Base-by-base conservation (phyloP, 2,329 filamentous ascomycete species). In the Scopulariopsis brevicaulis region DNA sequence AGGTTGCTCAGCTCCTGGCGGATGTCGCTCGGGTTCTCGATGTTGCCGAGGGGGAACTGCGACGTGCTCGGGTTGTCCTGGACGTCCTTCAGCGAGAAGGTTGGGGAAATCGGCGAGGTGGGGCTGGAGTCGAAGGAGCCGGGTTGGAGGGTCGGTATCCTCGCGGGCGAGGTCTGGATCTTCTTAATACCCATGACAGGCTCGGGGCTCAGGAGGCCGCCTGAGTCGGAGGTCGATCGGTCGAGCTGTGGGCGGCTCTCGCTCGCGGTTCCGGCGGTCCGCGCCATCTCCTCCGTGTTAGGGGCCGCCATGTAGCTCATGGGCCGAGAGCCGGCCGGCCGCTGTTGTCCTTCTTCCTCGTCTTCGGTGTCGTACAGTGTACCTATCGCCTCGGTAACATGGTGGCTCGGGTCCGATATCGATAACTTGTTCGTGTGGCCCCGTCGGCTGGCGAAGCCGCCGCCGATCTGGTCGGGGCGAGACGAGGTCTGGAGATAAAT, bases 341-440 rank as follows among this genome's bases (percentile, higher is more conserved):
- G 71, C 60, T 76, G 75, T 18, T 72, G 82, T 63, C 83, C 80
- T 2, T 73, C 82, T 64, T 82, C 79, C 65, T 89, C 82, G 64
- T 85, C 83, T 66, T 84, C 82, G 67, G 90, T 87, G 66, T 88
- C 89, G 73, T 96, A 96, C 73, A 96, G 82, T 65, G 91, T 91
- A 56, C 90, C 90, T 71, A 96, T 96, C 60, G 90, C 88, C 71
- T 96, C 92, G 59, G 91, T 96, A 69, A 96, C 90, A 81, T 96
- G 92, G 74, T 96, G 90, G 73, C 82, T 90, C 61, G 92, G 88
- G 73, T 96, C 91, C 71, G 89, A 94, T 70, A 96, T 84, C 59
- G 81, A 84, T 55, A 83, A 74, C 65, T 83, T 54, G 67, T 73
- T 80, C 60, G 71, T 71, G 70, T 83, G 81, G 63, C 80, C 80